Base-by-base conservation (phyloP, 805 yeast species). In the Myxozyma monticola region DNA sequence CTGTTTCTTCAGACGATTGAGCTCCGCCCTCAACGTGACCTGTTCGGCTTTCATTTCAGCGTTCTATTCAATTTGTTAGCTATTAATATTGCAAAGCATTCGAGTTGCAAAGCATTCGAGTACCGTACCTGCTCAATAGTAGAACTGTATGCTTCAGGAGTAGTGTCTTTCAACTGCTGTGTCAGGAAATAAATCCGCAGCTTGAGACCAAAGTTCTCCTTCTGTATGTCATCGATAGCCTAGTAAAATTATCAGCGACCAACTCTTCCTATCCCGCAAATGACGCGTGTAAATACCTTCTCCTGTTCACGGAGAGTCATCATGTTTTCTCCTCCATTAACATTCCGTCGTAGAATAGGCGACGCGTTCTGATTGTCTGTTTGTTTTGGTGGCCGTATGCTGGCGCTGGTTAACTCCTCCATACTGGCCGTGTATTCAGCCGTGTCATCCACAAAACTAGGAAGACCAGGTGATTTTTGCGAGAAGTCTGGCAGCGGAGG, bases 161-260 rank as follows among this genome's bases (percentile, higher is more conserved):
- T 51, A 14, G 38, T 42, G 4, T 44, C 42, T 14, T 50, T 39
- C 17, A 59, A 22, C 20, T 48, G 49, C 26, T 57, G 45, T 15
- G 40, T 37, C 15, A 60, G 41, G 36, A 42, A 46, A 28, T 28
- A 54, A 14, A 60, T 49, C 37, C 45, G 37, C 18, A 60, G 26
- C 40, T 60, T 60, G 24, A 60, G 38, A 2, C 42, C 47, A 40
- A 60, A 56, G 44, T 60, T 60, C 45, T 60, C 62, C 40, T 60
- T 60, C 34, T 56, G 47, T 21, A 59, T 45, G 26, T 55, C 60
- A 34, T 58, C 49, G 24, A 60, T 45, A 8, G 49, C 51, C 56
- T 54, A 17, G 2, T 30, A 15, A 14, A 41, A 21, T n/a, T 15
- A 51, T 45, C 4, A 21, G 39, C 25, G 22, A 20, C 5, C 3